phyloP scores from a whole-genome alignment of 768 basidiomycete species.

The Lactarius pseudohatsudake region DNA sequence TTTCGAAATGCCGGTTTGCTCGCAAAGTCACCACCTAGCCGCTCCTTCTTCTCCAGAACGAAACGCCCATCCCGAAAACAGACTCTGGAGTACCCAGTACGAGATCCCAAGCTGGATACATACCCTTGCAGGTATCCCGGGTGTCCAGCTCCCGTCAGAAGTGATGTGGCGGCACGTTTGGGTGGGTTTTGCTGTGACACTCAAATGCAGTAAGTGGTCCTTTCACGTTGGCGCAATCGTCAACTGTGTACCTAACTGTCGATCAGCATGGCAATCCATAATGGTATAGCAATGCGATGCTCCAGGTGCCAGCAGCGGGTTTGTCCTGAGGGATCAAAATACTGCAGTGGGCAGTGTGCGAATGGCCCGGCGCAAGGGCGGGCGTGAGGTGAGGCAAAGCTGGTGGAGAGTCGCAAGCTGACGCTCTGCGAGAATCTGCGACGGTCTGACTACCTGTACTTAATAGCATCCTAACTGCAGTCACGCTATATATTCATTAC shows the following conservation, averaged over 20 bases:
- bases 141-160: not conserved
- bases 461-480: not conserved
- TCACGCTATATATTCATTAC: not conserved
- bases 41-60: not conserved
- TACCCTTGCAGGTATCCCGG: not conserved
- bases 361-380: not conserved
- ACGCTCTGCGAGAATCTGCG: not conserved
- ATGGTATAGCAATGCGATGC: not conserved
- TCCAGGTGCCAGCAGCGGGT: not conserved
- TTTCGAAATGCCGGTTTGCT: not conserved
- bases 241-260: not conserved
- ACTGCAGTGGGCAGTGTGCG: not conserved
- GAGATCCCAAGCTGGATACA: not conserved
- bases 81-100: not conserved
- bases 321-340: not conserved
- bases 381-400: not conserved
- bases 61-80: not conserved
- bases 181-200: conserved; percentile 6
- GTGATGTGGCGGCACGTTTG: not conserved
- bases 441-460: not conserved
- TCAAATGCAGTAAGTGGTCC: not conserved
- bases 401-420: not conserved
- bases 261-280: not conserved
- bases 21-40: not conserved
- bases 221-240: not conserved